Conservation (phyloP, 306 rosid species). For the Astragalus glycyphyllos region DNA sequence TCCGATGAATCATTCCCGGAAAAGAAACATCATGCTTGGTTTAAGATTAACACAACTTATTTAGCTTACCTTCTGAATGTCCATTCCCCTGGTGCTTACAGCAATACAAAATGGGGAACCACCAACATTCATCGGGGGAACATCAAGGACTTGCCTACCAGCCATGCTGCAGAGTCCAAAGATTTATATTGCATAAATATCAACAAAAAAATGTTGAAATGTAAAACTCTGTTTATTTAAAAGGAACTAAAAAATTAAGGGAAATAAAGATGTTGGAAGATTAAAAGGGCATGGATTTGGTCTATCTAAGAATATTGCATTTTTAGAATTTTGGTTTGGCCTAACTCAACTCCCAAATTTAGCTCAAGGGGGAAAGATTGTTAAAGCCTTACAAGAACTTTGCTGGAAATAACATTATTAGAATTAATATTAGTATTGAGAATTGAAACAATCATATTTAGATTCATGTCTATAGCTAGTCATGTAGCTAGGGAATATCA, state of each 20-base stretch:
- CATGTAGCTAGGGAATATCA: no score
- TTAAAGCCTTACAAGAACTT: neutral
- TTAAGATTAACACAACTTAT: conserved; percentile 23
- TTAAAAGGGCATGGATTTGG: neutral
- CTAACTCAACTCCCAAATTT: neutral
- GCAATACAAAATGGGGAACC: conserved; percentile 80
- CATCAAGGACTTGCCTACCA: conserved; percentile 83
- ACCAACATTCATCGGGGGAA: conserved; percentile 74
- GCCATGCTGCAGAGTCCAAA: conserved; percentile 74
- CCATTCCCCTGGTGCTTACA: conserved; percentile 78
- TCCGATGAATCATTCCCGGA: neutral
- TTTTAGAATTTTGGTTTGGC: neutral
- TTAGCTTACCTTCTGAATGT: conserved; percentile 71
- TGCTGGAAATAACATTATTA: neutral
- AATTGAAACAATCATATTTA: no score
- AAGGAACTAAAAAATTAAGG: neutral
- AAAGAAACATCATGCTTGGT: conserved; percentile 10
- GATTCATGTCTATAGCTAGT: no score
- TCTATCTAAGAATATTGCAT: conserved; percentile 14
- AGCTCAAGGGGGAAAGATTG: neutral
- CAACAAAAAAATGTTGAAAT: neutral
- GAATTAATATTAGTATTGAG: no score
- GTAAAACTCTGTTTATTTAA: conserved; percentile 14
- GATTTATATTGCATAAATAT: conserved; percentile 24
- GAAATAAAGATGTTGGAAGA: conserved; percentile 6